Base-by-base conservation (phyloP, 106 monocot genomes). In the Dendrobium officinale region DNA sequence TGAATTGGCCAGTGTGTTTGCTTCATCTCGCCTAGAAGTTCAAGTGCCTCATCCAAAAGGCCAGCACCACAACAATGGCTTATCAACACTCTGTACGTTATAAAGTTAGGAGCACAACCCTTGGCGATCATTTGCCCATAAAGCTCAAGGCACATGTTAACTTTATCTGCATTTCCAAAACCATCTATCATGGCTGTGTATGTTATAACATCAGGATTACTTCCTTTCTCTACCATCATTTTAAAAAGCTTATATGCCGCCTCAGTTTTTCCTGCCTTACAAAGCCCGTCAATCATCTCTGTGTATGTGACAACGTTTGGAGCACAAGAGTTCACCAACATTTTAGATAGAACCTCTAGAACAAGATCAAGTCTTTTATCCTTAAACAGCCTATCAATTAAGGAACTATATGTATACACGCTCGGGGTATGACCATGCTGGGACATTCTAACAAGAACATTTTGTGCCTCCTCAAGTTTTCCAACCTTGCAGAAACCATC, bases 151-250 rank as follows among this genome's bases (percentile, higher is more conserved):
- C 89, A 91, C 81, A 84, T 85, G 33, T 91, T 84, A 77, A 93
- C 55, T 61, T 91, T 85, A 80, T 81, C 81, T 40, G 82, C 85
- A 81, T 93, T 99, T 27, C 98, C 95, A 83, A 89, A 88, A 24
- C 98, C 98, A 88, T 99, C 93, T 77, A 99, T 99, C 72, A 99
- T 87, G 41, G 95, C 91, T 70, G 98, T 99, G 73, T 95, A 99
- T 75, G 98, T 99, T 77, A 92, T 85, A 58, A 99, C 95, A 87
- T 95, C 92, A 16, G 98, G 98, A 26, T 77, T 85, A 73, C 95
- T 93, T 77, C 95, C 95, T 84, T 99, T 99, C 82, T 91, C 88
- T 79, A 93, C 92, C 98, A 99, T 99, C 91, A 95, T 85, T 42
- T 47, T 49, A 13, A 95, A 49, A 76, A 99, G 91, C 72, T 91